Conservation (phyloP, 306 rosid species). For the Rubus idaeus region DNA sequence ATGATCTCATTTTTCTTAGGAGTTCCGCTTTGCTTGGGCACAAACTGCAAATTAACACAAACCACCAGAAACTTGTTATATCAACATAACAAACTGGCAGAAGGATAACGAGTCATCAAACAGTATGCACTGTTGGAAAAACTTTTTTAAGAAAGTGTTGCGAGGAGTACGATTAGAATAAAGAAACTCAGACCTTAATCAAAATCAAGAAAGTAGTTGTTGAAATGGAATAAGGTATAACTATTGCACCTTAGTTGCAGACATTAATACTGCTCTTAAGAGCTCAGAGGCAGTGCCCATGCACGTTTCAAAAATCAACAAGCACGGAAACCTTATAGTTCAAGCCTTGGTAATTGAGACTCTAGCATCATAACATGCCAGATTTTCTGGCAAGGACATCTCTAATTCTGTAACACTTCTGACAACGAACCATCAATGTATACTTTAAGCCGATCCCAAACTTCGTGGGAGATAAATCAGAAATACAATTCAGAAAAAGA, state of each 20-base stretch:
- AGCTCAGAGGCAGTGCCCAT: not conserved
- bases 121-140: not conserved
- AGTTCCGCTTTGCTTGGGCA: constrained; percentile 80
- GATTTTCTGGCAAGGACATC: not conserved
- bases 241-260: not conserved
- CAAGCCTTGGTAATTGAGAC: not conserved
- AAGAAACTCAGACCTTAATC: not conserved
- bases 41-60: constrained; percentile 54
- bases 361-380: not conserved
- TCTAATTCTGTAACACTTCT: not conserved
- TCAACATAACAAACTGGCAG: constrained; percentile 15
- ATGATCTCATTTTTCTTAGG: constrained; percentile 83
- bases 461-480: not conserved
- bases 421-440: not conserved
- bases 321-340: not conserved
- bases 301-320: not conserved
- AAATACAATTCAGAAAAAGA: not conserved
- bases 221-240: not conserved
- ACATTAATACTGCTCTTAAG: not conserved
- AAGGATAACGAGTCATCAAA: not conserved
- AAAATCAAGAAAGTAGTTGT: not conserved
- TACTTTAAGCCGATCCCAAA: not conserved
- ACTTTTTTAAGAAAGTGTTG: not conserved
- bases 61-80: constrained; percentile 22
- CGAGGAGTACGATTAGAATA: not conserved